phyloP scores from a whole-genome alignment of 192 early-diverging fungal species.

The Backusella psychrophila region DNA sequence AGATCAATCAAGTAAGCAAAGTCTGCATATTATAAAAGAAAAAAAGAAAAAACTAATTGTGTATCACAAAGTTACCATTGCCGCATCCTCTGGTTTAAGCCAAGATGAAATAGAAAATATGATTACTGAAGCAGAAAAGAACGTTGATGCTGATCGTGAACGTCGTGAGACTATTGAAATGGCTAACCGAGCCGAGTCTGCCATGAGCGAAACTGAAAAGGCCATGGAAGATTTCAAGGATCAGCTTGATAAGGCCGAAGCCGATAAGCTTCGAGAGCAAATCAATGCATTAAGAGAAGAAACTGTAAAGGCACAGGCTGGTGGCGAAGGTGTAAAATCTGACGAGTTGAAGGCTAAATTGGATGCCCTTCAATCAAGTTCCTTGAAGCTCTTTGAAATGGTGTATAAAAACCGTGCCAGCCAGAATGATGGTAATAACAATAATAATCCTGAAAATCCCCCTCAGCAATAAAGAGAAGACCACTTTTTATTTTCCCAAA shows the following conservation, averaged over 20 bases:
- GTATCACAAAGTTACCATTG: slow-evolving; percentile 69
- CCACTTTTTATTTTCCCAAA: too few species aligned
- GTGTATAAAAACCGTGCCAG: slow-evolving; percentile 81
- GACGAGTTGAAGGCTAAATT: slow-evolving; percentile 90
- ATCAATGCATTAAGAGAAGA: slow-evolving; percentile 81
- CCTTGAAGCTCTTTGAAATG: slow-evolving; percentile 97
- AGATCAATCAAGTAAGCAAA: slow-evolving; percentile 70
- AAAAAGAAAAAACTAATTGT: neutral
- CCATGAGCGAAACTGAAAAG: slow-evolving; percentile 94
- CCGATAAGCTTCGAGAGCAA: slow-evolving; percentile 81
- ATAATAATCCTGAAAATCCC: neutral
- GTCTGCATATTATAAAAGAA: neutral
- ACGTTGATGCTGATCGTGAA: slow-evolving; percentile 91
- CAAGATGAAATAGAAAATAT: slow-evolving; percentile 97
- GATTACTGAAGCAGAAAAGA: slow-evolving; percentile 88
- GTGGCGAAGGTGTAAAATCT: slow-evolving; percentile 62
- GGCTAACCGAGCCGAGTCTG: slow-evolving; percentile 87
- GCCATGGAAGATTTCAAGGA: slow-evolving; percentile 96
- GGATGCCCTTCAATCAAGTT: slow-evolving; percentile 82
- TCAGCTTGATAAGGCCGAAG: slow-evolving; percentile 85
- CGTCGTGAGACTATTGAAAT: slow-evolving; percentile 95
- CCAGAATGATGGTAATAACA: slow-evolving; percentile 15
- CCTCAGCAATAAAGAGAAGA: slow-evolving; percentile 2
- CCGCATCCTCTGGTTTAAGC: slow-evolving; percentile 90
- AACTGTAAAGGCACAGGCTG: slow-evolving; percentile 65